phyloP scores from a whole-genome alignment of 2,329 filamentous ascomycete genomes.

The Aspergillus unguis region DNA sequence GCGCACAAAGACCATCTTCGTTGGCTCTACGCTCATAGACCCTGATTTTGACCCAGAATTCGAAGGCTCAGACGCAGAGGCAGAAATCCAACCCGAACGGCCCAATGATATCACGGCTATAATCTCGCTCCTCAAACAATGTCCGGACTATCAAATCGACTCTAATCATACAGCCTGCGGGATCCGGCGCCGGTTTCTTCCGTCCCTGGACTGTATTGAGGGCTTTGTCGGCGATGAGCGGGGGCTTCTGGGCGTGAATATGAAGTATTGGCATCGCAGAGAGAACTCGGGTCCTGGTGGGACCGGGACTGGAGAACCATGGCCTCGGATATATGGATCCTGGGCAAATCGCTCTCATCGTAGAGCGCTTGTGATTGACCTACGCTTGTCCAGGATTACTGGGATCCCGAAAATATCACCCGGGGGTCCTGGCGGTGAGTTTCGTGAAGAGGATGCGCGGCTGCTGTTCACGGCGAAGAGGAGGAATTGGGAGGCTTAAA shows the following conservation, averaged over 20 bases:
- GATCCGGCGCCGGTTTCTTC: conserved; percentile 39
- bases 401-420: conserved; percentile 18
- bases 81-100: conserved; percentile 4
- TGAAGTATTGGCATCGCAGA: conserved; percentile 12
- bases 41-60: conserved; percentile 26
- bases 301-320: neutral
- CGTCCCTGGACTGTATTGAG: conserved; percentile 38
- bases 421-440: conserved; percentile 7
- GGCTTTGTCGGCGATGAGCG: conserved; percentile 33
- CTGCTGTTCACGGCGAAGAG: conserved; percentile 36
- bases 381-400: conserved; percentile 26
- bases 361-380: conserved; percentile 22
- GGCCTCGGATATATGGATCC: conserved; percentile 14
- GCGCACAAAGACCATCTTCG: conserved; percentile 40
- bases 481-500: conserved; percentile 34
- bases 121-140: conserved; percentile 38
- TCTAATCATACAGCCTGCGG: conserved; percentile 41
- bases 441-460: conserved; percentile 30
- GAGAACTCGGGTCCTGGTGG: neutral
- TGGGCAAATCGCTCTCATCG: conserved; percentile 22
- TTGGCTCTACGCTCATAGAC: conserved; percentile 41
- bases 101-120: conserved; percentile 30
- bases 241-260: conserved; percentile 30
- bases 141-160: conserved; percentile 45
- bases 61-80: conserved; percentile 11